A percentile compares a stretch with the other conserved stretches of the same genome.
phyloP scores from a whole-genome alignment of 768 basidiomycete species.

The Serendipita sp. region DNA sequence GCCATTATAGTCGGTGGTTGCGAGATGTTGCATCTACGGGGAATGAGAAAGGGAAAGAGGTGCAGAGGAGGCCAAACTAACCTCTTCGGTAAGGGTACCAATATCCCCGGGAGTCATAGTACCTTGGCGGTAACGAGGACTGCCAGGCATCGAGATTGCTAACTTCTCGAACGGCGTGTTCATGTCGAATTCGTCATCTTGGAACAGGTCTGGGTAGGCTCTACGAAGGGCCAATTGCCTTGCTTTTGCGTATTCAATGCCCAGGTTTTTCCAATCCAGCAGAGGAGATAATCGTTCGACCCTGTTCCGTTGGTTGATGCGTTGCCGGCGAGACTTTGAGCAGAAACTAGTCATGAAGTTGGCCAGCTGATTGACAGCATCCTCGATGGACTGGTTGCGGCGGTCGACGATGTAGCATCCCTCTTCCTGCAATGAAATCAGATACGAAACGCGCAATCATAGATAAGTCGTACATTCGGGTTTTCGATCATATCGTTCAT shows the following conservation, averaged over 20 bases:
- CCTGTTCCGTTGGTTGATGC: slow-evolving; percentile 97
- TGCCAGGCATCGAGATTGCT: slow-evolving; percentile 69
- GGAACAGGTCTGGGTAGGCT: slow-evolving; percentile 90
- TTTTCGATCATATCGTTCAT: slow-evolving; percentile 96
- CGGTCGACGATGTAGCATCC: slow-evolving; percentile 96
- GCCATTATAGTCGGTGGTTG: slow-evolving; percentile 75
- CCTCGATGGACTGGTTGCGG: slow-evolving; percentile 74
- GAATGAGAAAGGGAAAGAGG: not conserved
- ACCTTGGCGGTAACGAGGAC: slow-evolving; percentile 66
- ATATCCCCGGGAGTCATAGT: slow-evolving; percentile 86
- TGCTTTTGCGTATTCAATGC: slow-evolving; percentile 92
- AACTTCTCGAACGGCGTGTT: slow-evolving; percentile 47
- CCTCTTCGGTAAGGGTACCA: slow-evolving; percentile 77
- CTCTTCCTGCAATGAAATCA: slow-evolving; percentile 40
- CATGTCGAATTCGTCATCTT: slow-evolving; percentile 42
- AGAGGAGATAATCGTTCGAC: slow-evolving; percentile 87
- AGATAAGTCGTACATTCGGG: slow-evolving; percentile 32
- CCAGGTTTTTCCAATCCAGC: slow-evolving; percentile 96
- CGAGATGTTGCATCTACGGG: slow-evolving; percentile 65
- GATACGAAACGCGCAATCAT: not conserved
- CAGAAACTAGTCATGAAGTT: slow-evolving; percentile 60
- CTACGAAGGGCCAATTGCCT: slow-evolving; percentile 79
- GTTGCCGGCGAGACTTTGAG: slow-evolving; percentile 77
- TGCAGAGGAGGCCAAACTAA: slow-evolving; percentile 17
- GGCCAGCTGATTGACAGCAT: slow-evolving; percentile 72